Evolutionary conservation across 2,329 filamentous ascomycete species (phyloP).

Genomic region (Rhynchosporium graminicola): DNA sequence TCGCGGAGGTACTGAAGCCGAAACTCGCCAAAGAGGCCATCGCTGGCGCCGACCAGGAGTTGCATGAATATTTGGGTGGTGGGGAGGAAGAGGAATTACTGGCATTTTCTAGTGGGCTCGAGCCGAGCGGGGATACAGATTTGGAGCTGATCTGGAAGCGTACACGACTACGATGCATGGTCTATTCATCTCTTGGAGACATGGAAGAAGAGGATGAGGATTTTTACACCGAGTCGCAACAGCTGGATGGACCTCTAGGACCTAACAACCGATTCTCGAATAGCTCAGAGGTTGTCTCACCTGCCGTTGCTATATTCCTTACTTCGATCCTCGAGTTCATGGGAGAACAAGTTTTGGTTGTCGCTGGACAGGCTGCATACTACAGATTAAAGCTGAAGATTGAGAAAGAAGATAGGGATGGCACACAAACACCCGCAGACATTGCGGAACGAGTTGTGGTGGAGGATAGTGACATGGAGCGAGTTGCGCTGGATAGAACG

Average conservation of each 20-base stretch:
- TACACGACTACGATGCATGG: conserved; percentile 92
- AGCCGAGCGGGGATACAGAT: conserved; percentile 70
- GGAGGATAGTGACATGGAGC: conserved; percentile 89
- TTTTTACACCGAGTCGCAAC: conserved; percentile 78
- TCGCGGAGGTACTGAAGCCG: conserved; percentile 84
- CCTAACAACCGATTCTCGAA: conserved; percentile 58
- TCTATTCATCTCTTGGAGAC: conserved; percentile 93
- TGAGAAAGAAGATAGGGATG: conserved; percentile 60
- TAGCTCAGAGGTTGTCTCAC: conserved; percentile 70
- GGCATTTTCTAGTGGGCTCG: conserved; percentile 53
- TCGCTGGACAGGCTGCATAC: conserved; percentile 82
- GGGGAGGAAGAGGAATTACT: conserved; percentile 71
- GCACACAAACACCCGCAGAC: conserved; percentile 47
- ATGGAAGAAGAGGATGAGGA: conserved; percentile 98
- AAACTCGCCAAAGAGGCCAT: conserved; percentile 86
- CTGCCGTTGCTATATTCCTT: conserved; percentile 91
- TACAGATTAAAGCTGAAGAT: conserved; percentile 61
- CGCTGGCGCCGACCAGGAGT: conserved; percentile 78
- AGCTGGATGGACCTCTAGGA: conserved; percentile 59
- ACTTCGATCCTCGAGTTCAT: conserved; percentile 94
- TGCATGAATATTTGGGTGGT: conserved; percentile 83
- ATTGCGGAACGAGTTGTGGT: conserved; percentile 72
- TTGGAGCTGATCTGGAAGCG: conserved; percentile 94
- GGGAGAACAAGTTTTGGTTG: conserved; percentile 85
- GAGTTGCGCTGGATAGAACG: conserved; percentile 84